These are phyloP conservation scores for Heritiera littoralis DNA, from an alignment of 345 rosid genomes.

Conservation along the genomic window DNA sequence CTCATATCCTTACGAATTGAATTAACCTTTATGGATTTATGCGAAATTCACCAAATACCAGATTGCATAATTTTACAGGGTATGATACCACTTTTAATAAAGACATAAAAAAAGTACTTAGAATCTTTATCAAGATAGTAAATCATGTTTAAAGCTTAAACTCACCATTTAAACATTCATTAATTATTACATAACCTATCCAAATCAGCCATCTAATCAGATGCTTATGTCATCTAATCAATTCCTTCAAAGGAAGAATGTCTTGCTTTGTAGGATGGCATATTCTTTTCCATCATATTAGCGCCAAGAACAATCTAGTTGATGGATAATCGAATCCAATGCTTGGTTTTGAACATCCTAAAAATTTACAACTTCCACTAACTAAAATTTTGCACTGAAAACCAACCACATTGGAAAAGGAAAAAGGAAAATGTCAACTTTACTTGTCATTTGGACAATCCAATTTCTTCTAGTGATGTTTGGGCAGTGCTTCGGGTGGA, in stretches of 20 bases:
- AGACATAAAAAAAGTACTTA: not conserved
- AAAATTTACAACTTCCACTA: not conserved
- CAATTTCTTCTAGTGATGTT: not conserved
- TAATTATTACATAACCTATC: not conserved
- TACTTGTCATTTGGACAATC: not conserved
- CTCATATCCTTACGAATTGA: too few species aligned
- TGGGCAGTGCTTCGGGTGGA: not conserved
- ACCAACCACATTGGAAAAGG: not conserved
- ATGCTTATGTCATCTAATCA: not conserved
- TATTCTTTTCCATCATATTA: not conserved
- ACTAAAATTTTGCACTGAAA: not conserved
- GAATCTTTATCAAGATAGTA: not conserved
- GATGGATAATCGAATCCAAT: slow-evolving; percentile 10
- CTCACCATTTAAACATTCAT: not conserved
- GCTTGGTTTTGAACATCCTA: not conserved
- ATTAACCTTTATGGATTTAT: too few species aligned
- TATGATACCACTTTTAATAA: too few species aligned
- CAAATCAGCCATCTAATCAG: not conserved
- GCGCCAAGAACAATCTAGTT: not conserved
- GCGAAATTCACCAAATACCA: not conserved
- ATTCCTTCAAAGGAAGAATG: not conserved
- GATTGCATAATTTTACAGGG: not conserved
- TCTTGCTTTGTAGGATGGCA: not conserved
- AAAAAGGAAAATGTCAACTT: not conserved
- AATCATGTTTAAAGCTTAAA: not conserved